Evolutionary conservation across 2,329 filamentous ascomycete genomes (phyloP), one percentile per base, ranked within the genome.

Genomic region (Fusarium coffeatum): DNA sequence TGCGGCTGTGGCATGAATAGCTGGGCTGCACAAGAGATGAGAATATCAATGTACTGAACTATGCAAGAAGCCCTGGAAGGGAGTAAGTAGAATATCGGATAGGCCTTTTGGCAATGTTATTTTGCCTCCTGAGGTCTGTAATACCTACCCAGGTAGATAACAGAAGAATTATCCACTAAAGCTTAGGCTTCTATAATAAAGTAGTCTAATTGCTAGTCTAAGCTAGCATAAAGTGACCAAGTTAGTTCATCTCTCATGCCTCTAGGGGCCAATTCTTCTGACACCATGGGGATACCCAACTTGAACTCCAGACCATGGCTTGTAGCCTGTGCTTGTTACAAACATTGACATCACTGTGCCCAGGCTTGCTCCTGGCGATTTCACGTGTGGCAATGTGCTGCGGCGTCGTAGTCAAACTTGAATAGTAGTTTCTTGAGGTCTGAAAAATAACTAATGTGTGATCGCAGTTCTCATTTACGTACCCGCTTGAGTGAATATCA

Each of bases 401-500:
- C 28, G 46, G 50, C 32, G 20, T 22, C 15, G 40, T 42, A 34
- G 42, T 53, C 55, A 42, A 57, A 56, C 57, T 62, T 32, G 23
- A 40, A 51, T 37, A 48, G 18, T 37, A 37, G 34, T 37, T n/a
- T 37, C 34, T 37, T n/a, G 11, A n/a, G 10, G 34, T 69, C 20
- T 54, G 13, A 40, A 43, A 18, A 50, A 32, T 42, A 42, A 12
- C 30, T 8, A 50, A 32, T 53, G 22, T 65, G 40, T 55, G 18
- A 55, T 48, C 55, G 48, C 48, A 11, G 40, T 61, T 55, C 59
- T 53, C 42, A 62, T 69, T 66, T 64, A 57, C 46, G 57, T 66
- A 59, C 57, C 59, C 62, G 64, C 61, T 64, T 56, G 34, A 50
- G 57, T 45, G 47, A 74, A 70, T 55, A 50, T 72, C 65, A 68